Conservation (phyloP, 345 rosid genomes). For the Streptanthus diversifolius region DNA sequence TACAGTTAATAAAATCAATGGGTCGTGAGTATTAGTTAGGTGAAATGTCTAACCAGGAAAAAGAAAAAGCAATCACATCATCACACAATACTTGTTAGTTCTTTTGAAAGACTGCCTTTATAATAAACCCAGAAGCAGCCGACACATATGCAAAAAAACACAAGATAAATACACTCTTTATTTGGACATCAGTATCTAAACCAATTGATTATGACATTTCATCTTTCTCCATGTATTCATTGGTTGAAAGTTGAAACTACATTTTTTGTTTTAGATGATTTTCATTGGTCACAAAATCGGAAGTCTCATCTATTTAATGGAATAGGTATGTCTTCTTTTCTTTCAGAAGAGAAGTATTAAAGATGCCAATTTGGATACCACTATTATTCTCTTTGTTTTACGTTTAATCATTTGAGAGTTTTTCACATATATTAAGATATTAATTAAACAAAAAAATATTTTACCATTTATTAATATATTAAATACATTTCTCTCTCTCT, state of each 20-base stretch:
- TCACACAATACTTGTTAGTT: conserved; percentile 30
- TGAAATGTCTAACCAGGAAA: conserved; percentile 22
- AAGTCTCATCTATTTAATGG: neutral
- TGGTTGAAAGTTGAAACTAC: neutral
- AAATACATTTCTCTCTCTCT: no score
- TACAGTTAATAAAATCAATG: neutral
- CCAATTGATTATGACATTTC: conserved; percentile 33
- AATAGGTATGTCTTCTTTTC: neutral
- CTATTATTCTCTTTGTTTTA: neutral
- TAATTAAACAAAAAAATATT: no score
- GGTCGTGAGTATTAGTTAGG: conserved; percentile 19
- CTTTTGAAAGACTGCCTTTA: neutral
- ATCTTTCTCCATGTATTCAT: conserved; percentile 19
- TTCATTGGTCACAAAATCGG: neutral
- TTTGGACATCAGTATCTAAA: conserved; percentile 33
- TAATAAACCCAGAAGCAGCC: conserved; percentile 14
- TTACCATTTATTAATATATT: no score
- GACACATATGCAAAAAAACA: conserved; percentile 19
- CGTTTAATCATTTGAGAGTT: no score
- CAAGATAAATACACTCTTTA: neutral
- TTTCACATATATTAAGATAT: no score
- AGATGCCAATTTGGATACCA: conserved; percentile 8
- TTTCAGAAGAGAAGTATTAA: neutral
- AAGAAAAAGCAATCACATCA: conserved; percentile 8
- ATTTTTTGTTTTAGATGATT: neutral